These are phyloP conservation scores for Chaetomium sp. DNA, from an alignment of 2,329 filamentous ascomycete species.

Conservation along the genomic window DNA sequence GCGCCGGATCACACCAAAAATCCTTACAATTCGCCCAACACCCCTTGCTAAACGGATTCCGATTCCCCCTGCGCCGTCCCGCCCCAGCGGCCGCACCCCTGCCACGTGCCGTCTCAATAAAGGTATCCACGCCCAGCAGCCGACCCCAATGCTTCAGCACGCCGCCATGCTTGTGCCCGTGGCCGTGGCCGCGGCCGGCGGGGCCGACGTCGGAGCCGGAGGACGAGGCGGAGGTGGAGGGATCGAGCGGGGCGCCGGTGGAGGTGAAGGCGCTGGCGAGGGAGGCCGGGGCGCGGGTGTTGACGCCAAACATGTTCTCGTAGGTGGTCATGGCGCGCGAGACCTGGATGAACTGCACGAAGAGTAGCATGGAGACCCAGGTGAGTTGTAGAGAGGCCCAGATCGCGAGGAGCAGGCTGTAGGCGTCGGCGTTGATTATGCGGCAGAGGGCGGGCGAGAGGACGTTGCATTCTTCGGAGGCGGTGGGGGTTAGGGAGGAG, in stretches of 20 bases:
- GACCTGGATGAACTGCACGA: constrained; percentile 91
- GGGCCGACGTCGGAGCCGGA: constrained; percentile 52
- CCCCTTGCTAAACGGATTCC: constrained; percentile 77
- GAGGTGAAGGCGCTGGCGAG: constrained; percentile 77
- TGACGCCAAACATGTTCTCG: constrained; percentile 88
- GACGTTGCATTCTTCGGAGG: constrained; percentile 67
- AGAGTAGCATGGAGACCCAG: constrained; percentile 96
- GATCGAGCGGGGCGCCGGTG: constrained; percentile 70
- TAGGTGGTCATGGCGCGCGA: constrained; percentile 92
- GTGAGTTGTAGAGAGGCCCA: constrained; percentile 85
- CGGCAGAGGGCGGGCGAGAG: constrained; percentile 75
- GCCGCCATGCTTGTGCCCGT: constrained; percentile 57
- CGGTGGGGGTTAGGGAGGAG: constrained; percentile 55
- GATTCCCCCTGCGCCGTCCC: constrained; percentile 47
- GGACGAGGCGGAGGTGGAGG: constrained; percentile 60
- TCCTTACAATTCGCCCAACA: constrained; percentile 88
- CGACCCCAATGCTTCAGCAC: constrained; percentile 79
- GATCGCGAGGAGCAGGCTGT: constrained; percentile 74
- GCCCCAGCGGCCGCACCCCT: constrained; percentile 73
- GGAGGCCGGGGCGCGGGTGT: constrained; percentile 57
- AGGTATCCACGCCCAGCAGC: constrained; percentile 87
- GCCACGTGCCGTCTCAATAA: constrained; percentile 88
- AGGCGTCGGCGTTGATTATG: constrained; percentile 77
- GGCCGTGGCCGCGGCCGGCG: constrained; percentile 40
- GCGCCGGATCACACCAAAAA: constrained; percentile 91